Base-by-base conservation (phyloP, 805 yeast species). In the Saccharomycopsis microspora region DNA sequence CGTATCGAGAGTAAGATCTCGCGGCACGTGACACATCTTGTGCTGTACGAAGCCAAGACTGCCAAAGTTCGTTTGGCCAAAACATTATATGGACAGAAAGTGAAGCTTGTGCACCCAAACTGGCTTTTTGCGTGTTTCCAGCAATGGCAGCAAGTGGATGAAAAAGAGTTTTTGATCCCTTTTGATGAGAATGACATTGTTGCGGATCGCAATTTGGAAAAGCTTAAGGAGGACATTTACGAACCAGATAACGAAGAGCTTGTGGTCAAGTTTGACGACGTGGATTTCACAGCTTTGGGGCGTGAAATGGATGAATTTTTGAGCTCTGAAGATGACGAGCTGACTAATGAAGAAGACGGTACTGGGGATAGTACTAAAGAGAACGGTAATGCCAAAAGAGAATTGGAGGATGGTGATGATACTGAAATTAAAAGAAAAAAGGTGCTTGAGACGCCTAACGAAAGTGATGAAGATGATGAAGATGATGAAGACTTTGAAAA, bases 51-150 rank as follows among this genome's bases (percentile, higher is more conserved):
- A 45, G 78, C 88, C 1, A 80, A 81, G 19, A 93, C 98, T 0
- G 75, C 78, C 57, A 90, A 90, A 61, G 96, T 89, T 6, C 73
- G 89, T 42, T 72, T 82, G 33, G 97, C 96, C 0, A 76, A 74
- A 58, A 68, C 81, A 0, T 67, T 77, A 47, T 65, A 71, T n/a
- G 66, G 78, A 39, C 80, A 81, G 1, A 51, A 62, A 27, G 82
- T 82, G 35, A 78, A 82, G 56, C 74, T 90, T n/a, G 95, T 90
- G 19, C 82, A 80, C 57, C 89, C 95, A 3, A 93, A 85, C 57
- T 90, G 98, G 98, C 64, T 90, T 3, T 89, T 89, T 65, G 80
- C 82, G 36, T 85, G 96, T 62, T 69, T 90, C 55, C 79, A 88
- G 5, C 65, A 72, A 30, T 90, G 97, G 97, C 68, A 69, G 47